These are phyloP conservation scores for Zymoseptoria ardabiliae DNA, from an alignment of 2,329 filamentous ascomycete genomes.

Conservation along the genomic window DNA sequence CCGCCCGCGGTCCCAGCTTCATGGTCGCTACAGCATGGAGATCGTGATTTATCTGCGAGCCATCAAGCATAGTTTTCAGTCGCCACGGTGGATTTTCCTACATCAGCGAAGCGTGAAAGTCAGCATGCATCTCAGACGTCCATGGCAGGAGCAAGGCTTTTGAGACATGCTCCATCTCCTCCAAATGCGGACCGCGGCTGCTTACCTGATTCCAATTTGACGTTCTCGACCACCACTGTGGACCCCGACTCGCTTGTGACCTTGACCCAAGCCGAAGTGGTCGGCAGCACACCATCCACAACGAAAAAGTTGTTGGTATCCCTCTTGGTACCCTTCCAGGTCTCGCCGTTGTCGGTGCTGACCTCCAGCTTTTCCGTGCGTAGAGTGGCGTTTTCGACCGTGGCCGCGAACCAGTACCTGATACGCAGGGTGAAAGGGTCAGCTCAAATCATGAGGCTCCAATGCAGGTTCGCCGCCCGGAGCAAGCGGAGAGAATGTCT, in stretches of 20 bases:
- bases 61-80: background rate
- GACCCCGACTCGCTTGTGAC: slow-evolving; percentile 2
- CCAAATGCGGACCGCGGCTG: too few relatives aligned
- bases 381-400: slow-evolving; percentile 18
- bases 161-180: background rate
- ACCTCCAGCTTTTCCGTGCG: slow-evolving; percentile 19
- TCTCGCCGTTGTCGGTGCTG: slow-evolving; percentile 16
- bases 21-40: background rate
- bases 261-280: slow-evolving; percentile 14
- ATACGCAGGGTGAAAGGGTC: too few relatives aligned
- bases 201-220: background rate
- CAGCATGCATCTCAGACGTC: background rate
- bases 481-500: too few relatives aligned
- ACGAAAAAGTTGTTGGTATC: slow-evolving; percentile 22
- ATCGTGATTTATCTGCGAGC: background rate
- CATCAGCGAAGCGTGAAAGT: background rate
- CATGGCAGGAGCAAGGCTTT: background rate
- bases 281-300: slow-evolving; percentile 6
- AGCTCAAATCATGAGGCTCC: too few relatives aligned
- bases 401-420: slow-evolving; percentile 19
- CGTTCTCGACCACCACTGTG: background rate
- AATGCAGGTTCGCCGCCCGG: too few relatives aligned
- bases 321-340: slow-evolving; percentile 14
- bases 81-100: background rate
- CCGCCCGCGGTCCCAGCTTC: background rate